A percentile compares a stretch with the other conserved stretches of the same genome.
Conservation (phyloP, 306 rosid species). For the Chamaecrista fasciculata region DNA sequence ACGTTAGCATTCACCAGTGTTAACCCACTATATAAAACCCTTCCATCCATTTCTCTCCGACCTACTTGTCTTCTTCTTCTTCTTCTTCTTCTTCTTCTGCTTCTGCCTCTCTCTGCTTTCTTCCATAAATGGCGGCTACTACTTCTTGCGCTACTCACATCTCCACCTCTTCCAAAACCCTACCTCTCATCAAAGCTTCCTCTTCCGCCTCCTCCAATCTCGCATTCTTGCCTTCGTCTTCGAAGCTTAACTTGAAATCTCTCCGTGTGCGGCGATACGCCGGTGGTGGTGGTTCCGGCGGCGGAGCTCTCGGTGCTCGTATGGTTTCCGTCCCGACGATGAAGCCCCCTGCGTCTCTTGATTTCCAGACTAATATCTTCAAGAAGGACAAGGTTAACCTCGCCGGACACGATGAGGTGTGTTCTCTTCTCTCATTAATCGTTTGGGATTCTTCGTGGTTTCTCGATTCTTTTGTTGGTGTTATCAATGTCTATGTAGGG, state of each 20-base stretch:
- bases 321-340: conserved; percentile 65
- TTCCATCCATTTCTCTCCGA: neutral
- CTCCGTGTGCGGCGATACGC: conserved; percentile 23
- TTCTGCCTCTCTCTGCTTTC: neutral
- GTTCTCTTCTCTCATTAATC: neutral
- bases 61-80: neutral
- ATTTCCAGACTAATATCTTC: conserved; percentile 78
- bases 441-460: neutral
- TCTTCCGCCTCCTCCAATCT: conserved; percentile 9
- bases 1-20: neutral
- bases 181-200: conserved; percentile 23
- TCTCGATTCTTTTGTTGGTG: neutral
- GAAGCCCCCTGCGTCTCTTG: conserved; percentile 41
- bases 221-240: conserved; percentile 39
- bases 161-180: conserved; percentile 38
- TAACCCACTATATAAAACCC: neutral
- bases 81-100: neutral
- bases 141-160: conserved; percentile 36
- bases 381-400: conserved; percentile 83
- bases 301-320: conserved; percentile 59
- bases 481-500: neutral
- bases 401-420: conserved; percentile 89
- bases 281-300: neutral
- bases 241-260: conserved; percentile 31
- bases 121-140: conserved; percentile 43